Conservation (phyloP, 495 filamentous ascomycete species). For the Talaromyces adpressus region DNA sequence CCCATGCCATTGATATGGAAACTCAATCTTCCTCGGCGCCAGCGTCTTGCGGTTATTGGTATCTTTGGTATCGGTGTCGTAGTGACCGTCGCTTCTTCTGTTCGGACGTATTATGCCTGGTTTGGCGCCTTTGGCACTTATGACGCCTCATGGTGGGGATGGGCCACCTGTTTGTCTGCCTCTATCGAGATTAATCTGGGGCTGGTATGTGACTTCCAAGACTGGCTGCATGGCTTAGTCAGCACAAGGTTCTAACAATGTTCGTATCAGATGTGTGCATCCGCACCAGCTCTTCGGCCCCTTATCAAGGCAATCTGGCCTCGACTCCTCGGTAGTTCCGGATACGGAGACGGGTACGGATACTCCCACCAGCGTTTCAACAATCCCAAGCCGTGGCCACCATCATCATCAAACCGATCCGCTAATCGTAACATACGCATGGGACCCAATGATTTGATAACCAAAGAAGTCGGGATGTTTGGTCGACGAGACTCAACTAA, state of each 20-base stretch:
- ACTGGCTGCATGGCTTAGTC: not conserved
- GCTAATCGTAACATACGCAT: not conserved
- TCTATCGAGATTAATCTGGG: conserved; percentile 53
- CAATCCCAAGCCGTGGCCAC: conserved; percentile 19
- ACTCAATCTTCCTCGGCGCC: conserved; percentile 45
- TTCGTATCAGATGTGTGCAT: conserved; percentile 43
- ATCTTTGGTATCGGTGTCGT: conserved; percentile 54
- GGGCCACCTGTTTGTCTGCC: conserved; percentile 45
- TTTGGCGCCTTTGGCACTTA: conserved; percentile 39
- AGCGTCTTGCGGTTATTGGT: conserved; percentile 48
- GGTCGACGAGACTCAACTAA: not conserved
- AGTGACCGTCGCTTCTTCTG: conserved; percentile 49
- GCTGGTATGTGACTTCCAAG: conserved; percentile 39
- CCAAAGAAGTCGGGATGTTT: not conserved
- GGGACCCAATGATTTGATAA: not conserved
- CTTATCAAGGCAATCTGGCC: conserved; percentile 41
- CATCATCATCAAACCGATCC: not conserved
- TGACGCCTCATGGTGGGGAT: conserved; percentile 49
- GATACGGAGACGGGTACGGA: not conserved
- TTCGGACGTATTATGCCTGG: conserved; percentile 48
- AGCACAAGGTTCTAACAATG: not conserved
- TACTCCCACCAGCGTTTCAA: conserved; percentile 15
- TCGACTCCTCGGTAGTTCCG: conserved; percentile 19
- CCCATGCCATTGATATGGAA: conserved; percentile 54
- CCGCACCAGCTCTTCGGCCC: conserved; percentile 47